Percentiles rank a stretch among this genome's conserved stretches.
Conservation (phyloP, 1,284 basidiomycete species). For the Heterobasidion irregulare region DNA sequence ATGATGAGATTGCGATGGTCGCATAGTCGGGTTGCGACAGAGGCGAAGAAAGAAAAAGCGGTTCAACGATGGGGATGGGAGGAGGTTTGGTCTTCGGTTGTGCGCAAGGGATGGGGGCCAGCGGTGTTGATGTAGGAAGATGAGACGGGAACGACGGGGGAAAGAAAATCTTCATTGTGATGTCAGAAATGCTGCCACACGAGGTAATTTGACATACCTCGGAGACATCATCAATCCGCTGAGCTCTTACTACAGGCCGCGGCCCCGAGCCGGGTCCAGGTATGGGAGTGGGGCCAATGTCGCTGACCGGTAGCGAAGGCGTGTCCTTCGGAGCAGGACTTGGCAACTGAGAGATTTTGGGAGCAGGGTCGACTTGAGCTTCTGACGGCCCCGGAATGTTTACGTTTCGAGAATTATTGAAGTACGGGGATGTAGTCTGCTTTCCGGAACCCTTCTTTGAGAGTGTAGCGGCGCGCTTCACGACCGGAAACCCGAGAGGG, state of each 20-base stretch:
- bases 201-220: not conserved
- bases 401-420: not conserved
- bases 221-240: slow-evolving; percentile 1
- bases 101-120: slow-evolving; percentile 1
- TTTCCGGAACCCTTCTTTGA: not conserved
- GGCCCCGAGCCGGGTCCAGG: not conserved
- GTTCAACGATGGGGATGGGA: slow-evolving; percentile 18
- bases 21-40: slow-evolving; percentile 8
- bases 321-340: not conserved
- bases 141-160: slow-evolving; percentile 31
- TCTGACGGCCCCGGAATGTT: not conserved
- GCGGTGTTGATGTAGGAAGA: slow-evolving; percentile 29
- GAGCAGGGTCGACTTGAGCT: not conserved
- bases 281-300: not conserved
- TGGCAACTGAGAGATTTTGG: not conserved
- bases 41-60: slow-evolving; percentile 16
- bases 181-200: not conserved
- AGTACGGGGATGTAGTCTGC: slow-evolving; percentile 1
- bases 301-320: not conserved
- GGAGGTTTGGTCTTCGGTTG: slow-evolving; percentile 19
- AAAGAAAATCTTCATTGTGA: slow-evolving; percentile 18
- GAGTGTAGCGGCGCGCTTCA: slow-evolving; percentile 16
- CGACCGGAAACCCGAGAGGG: slow-evolving; percentile 21
- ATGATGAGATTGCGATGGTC: not conserved
- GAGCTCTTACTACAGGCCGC: not conserved